Evolutionary conservation across 371 early-diverging fungal species (phyloP), one percentile per base, ranked within the genome.

Genomic region (Apophysomyces elegans): DNA sequence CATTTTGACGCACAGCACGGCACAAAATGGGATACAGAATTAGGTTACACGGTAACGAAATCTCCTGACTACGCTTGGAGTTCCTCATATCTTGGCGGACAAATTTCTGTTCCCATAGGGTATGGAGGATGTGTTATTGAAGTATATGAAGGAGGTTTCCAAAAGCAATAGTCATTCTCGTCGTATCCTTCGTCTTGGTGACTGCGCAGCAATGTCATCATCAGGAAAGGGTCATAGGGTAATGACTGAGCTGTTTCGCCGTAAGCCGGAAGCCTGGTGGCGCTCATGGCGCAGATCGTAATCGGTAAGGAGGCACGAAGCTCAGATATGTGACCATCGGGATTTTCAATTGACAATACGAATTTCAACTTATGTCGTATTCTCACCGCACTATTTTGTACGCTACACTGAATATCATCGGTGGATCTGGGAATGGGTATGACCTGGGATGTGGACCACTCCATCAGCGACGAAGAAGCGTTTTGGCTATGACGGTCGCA

Each of bases 321-420:
- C 60, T 81, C 78, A 13, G 73, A 75, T 18, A 76, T 56, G 62
- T 77, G 76, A 11, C 83, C 80, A 59, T 74, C 72, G 1, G 74
- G 69, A 63, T 75, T 75, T 50, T 70, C 67, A 9, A 77, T 56
- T 6, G 72, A 77, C 13, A 80, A 60, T 9, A 77, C 68, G 64
- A 75, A 75, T 14, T 80, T 73, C 14, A 80, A 59, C 41, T 80
- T 80, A 61, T 82, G 83, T n/a, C 76, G 71, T 26, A 82, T 72
- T n/a, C 72, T 56, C 18, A 82, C 71, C 5, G 61, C 44, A 21
- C 78, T 76, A 56, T 76, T 78, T 36, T 73, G 70, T n/a, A 74
- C 64, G 71, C 80, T 76, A 44, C 73, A 79, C 37, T 77, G 76
- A 32, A 79, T 44, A 8, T 73, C 71, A 45, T 70, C 57, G 6